Evolutionary conservation across 495 filamentous ascomycete genomes (phyloP).

Genomic region (Glonium stellatum): DNA sequence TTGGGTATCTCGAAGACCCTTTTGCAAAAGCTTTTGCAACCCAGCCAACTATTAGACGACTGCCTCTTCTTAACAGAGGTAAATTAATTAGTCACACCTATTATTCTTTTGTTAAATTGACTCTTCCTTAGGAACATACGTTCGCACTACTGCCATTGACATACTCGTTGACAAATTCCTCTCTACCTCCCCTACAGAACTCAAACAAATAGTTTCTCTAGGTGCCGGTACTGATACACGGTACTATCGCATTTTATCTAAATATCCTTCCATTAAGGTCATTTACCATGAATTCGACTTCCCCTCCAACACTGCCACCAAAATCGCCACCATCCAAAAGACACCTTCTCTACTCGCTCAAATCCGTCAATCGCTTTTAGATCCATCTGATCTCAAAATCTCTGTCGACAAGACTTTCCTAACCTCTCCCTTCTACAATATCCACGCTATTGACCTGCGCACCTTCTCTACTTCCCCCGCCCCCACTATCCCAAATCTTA

Average conservation of each 20-base stretch:
- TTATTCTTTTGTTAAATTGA: background rate
- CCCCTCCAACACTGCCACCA: conserved; percentile 59
- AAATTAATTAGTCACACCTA: conserved; percentile 7
- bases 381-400: conserved; percentile 29
- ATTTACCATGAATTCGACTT: conserved; percentile 95
- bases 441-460: conserved; percentile 80
- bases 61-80: conserved; percentile 94
- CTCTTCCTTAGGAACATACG: conserved; percentile 68
- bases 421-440: conserved; percentile 51
- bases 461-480: conserved; percentile 38
- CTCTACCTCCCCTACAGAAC: conserved; percentile 16
- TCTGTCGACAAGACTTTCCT: conserved; percentile 40
- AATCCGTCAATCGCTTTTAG: conserved; percentile 9
- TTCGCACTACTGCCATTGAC: conserved; percentile 83
- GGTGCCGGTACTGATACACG: conserved; percentile 93
- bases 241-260: conserved; percentile 58
- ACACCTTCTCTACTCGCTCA: conserved; percentile 31
- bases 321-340: conserved; percentile 48
- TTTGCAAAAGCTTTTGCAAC: conserved; percentile 64
- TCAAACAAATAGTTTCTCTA: conserved; percentile 84
- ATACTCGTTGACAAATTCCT: conserved; percentile 68
- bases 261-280: conserved; percentile 38
- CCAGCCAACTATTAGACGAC: conserved; percentile 45
- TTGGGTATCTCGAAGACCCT: conserved; percentile 81
- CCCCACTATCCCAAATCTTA: conserved; percentile 36